Percentiles rank a stretch among this genome's conserved stretches.
Conservation (phyloP, 495 filamentous ascomycete species). For the Xylaria nigripes region DNA sequence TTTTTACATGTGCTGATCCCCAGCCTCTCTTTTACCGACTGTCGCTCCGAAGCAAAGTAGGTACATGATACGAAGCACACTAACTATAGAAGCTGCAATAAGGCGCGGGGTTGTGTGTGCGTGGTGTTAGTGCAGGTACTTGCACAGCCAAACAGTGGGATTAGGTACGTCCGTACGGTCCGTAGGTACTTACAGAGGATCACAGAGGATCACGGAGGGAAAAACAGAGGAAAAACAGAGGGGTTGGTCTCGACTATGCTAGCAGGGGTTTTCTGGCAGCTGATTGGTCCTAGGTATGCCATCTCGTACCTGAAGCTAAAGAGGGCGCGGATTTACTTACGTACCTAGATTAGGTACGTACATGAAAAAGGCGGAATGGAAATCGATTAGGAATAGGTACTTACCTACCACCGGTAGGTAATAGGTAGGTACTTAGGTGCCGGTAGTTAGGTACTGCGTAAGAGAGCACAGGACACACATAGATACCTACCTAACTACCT, state of each 20-base stretch:
- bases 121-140: too few relatives aligned
- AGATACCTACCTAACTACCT: too few relatives aligned
- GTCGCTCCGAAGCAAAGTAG: slow-evolving; percentile 11
- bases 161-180: too few relatives aligned
- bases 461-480: too few relatives aligned
- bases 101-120: slow-evolving; percentile 30
- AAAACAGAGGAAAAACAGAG: slow-evolving; percentile 20
- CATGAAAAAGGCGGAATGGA: not conserved
- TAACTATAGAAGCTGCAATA: slow-evolving; percentile 17
- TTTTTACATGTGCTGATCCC: slow-evolving; percentile 20
- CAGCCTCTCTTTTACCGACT: slow-evolving; percentile 23
- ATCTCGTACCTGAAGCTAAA: slow-evolving; percentile 4
- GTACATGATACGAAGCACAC: too few relatives aligned
- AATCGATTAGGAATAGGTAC: too few relatives aligned
- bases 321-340: not conserved
- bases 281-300: slow-evolving; percentile 3
- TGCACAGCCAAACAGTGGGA: too few relatives aligned
- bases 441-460: too few relatives aligned
- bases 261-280: slow-evolving; percentile 13
- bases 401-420: too few relatives aligned
- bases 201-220: too few relatives aligned
- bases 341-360: not conserved
- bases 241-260: slow-evolving; percentile 22
- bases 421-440: too few relatives aligned
- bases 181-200: too few relatives aligned